Evolutionary conservation across 352 stramenopile species (phyloP), one percentile per base, ranked within the genome.

Genomic region (Globisporangium barbulae): DNA sequence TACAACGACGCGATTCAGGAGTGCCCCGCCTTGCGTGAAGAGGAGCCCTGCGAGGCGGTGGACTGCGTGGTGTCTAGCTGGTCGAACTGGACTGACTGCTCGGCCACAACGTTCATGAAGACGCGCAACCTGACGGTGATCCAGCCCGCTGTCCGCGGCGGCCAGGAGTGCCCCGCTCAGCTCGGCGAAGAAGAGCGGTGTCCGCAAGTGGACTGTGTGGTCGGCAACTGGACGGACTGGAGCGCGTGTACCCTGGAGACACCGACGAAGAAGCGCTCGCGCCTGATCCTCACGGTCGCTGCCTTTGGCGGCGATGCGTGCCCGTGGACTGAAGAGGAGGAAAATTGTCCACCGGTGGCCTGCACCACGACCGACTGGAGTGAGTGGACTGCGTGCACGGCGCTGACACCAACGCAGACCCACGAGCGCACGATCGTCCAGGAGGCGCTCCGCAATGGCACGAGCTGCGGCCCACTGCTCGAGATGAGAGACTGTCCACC

Each of bases 61-160:
- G 66, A 89, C 53, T 91, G 82, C 50, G 71, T 71, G 0, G 73
- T 89, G 5, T 81, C 69, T 2, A 74, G 78, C 47, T 91, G 79
- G 79, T 54, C 63, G 0, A 53, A 72, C 15, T 91, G 79, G 78
- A 70, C 76, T 2, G 65, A 74, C 28, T 88, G 79, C 39, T 71
- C 69, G 9, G 3, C 65, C 8, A 71, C 73, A 6, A 80, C 65
- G 3, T 85, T 67, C 66, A 49, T 79, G 50, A 66, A 75, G n/a
- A 78, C 66, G 6, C 72, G 74, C 2, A 78, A 61, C 1, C 70
- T 78, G 2, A 76, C 67, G 0, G 66, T 91, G n/a, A 0, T 74
- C 0, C 74, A 83, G 48, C 68, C 69, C 0, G 67, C 78, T 13
- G 49, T 83, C 0, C 70, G 71, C 30, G 75, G 73, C 13, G 83